Conservation (phyloP, 768 basidiomycete genomes). For the Lactarius sp. region DNA sequence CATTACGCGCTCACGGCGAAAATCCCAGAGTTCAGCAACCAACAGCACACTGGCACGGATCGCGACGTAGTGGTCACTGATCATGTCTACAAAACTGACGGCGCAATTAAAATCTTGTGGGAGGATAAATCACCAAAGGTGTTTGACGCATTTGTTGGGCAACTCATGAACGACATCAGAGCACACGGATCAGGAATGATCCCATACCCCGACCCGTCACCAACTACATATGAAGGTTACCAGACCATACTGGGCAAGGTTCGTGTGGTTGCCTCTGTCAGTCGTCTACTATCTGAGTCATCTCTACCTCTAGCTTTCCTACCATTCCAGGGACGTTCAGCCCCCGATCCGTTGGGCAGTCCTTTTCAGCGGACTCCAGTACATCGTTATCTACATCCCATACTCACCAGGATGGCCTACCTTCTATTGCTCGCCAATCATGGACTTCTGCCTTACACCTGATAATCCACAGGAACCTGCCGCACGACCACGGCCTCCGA, state of each 20-base stretch:
- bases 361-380: not conserved
- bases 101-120: no score
- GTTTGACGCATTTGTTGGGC: no score
- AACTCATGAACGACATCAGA: no score
- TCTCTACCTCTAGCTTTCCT: not conserved
- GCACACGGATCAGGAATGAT: not conserved
- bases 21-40: no score
- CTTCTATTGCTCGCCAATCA: not conserved
- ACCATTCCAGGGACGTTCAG: not conserved
- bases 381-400: not conserved
- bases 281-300: not conserved
- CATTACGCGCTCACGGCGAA: no score
- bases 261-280: not conserved
- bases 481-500: not conserved
- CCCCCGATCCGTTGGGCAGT: not conserved
- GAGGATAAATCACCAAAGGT: no score
- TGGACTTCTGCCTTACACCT: not conserved
- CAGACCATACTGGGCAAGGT: not conserved
- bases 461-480: not conserved
- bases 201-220: not conserved
- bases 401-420: not conserved
- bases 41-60: no score
- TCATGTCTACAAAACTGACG: no score
- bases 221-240: not conserved
- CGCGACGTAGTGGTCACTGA: no score